Percentiles rank a stretch among this genome's conserved stretches.
phyloP scores from a whole-genome alignment of 495 filamentous ascomycete genomes.

The Penicillium longicatenatum region DNA sequence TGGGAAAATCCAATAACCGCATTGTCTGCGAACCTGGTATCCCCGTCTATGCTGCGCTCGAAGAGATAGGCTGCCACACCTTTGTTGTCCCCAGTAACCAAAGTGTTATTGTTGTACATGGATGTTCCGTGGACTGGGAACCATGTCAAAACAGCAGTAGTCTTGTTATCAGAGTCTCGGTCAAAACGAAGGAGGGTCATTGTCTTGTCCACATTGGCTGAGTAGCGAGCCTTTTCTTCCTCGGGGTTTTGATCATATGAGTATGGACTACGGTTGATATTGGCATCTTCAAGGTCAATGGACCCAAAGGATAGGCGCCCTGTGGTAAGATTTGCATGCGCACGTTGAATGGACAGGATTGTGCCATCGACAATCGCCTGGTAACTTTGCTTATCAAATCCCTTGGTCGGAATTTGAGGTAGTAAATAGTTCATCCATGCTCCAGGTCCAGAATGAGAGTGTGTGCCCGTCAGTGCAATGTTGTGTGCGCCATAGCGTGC shows the following conservation, averaged over 20 bases:
- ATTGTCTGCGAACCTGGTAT: conserved; percentile 55
- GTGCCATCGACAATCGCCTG: conserved; percentile 88
- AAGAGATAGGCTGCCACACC: conserved; percentile 88
- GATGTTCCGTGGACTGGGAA: conserved; percentile 94
- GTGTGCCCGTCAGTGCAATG: conserved; percentile 88
- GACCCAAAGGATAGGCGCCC: conserved; percentile 74
- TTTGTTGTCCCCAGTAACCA: conserved; percentile 94
- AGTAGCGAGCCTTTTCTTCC: conserved; percentile 73
- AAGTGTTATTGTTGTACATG: conserved; percentile 88
- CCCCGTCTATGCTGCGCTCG: conserved; percentile 66
- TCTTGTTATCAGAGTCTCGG: conserved; percentile 68
- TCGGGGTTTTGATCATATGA: conserved; percentile 90
- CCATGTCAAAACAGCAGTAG: conserved; percentile 82
- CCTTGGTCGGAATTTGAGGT: conserved; percentile 88
- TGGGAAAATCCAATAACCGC: conserved; percentile 96
- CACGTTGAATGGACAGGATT: conserved; percentile 74
- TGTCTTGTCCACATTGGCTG: conserved; percentile 79
- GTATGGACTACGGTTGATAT: conserved; percentile 87
- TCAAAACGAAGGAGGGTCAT: conserved; percentile 84
- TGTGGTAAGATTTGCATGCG: conserved; percentile 71
- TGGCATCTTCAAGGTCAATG: conserved; percentile 76
- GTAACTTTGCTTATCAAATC: conserved; percentile 89
- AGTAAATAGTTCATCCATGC: conserved; percentile 97
- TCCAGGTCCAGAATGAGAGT: conserved; percentile 89
- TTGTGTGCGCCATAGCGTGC: conserved; percentile 78